Base-by-base conservation (phyloP, 208 protist species). In the Trypanosoma congolense region DNA sequence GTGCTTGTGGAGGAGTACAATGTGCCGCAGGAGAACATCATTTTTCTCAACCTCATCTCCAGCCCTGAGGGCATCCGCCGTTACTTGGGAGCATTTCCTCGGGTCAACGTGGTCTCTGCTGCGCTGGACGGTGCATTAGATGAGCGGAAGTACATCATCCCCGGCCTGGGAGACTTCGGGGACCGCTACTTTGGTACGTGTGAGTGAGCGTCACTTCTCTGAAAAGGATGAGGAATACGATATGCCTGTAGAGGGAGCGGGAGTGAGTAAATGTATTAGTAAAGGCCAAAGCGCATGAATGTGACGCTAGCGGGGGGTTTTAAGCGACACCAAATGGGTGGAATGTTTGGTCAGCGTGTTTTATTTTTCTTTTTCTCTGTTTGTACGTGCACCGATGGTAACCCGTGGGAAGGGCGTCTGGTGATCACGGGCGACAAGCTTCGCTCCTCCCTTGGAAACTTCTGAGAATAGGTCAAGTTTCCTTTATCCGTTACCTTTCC, bases 81-180 rank as follows among this genome's bases (percentile, higher is more conserved):
- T 16, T 91, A 78, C 25, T 56, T 86, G 31, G 54, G 19, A 4
- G 69, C 36, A 38, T 96, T 89, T 61, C 88, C 90, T n/a, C 74
- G 80, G 42, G 74, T 93, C 18, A 74, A 91, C 42, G 85, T 99
- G 18, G 92, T 99, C 12, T 87, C 88, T 2, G 75, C 80, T 33
- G 80, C 86, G 30, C 68, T 99, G 9, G 97, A 99, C 61, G 77
- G 87, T 3, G 68, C 68, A 38, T 75, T 99, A 26, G 84, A 98
- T 65, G 69, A 78, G 36, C 56, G 88, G 19, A 93, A 88, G 61
- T 98, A 95, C 73, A 99, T 99, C 54, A 29, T 97, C 4, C 97
- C 97, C 22, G 96, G 96, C 30, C 76, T 98, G 9, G 97, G 97
- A 31, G 96, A 98, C 75, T 98, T 98, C 75, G 96, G 96, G 10